These are phyloP conservation scores for Nigrograna mackinnonii DNA, from an alignment of 2,329 filamentous ascomycete species.

Conservation along the genomic window DNA sequence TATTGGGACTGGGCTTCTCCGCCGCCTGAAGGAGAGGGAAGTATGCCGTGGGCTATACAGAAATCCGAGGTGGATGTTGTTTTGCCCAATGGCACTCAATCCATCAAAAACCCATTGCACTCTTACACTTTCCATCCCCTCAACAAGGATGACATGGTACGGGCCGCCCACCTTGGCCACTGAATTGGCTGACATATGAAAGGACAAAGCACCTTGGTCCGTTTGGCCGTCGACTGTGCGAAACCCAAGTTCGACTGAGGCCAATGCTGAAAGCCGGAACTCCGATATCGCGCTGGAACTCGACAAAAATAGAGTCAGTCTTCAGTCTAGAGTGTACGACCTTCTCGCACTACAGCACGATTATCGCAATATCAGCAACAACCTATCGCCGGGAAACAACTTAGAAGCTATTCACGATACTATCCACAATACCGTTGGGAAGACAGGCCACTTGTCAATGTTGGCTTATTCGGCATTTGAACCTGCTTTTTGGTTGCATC, in stretches of 20 bases:
- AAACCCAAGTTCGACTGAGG: conserved; percentile 14
- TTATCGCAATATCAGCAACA: conserved; percentile 63
- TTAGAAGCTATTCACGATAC: conserved; percentile 33
- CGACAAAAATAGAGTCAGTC: conserved; percentile 67
- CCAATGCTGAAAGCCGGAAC: conserved; percentile 25
- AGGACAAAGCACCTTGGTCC: conserved; percentile 11
- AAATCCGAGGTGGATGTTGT: conserved; percentile 28
- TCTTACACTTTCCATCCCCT: conserved; percentile 55
- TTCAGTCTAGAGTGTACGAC: conserved; percentile 55
- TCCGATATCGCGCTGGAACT: conserved; percentile 41
- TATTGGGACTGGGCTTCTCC: conserved; percentile 52
- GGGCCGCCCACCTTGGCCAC: background rate
- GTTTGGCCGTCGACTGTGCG: conserved; percentile 48
- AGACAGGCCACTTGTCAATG: conserved; percentile 52
- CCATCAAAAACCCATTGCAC: conserved; percentile 47
- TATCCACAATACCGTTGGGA: conserved; percentile 28
- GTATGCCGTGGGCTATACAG: conserved; percentile 41
- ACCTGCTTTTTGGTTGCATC: conserved; percentile 78
- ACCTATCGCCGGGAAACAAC: conserved; percentile 57
- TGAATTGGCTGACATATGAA: background rate
- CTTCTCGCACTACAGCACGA: conserved; percentile 59
- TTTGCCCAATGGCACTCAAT: conserved; percentile 33
- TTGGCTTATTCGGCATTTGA: conserved; percentile 78
- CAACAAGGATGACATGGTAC: conserved; percentile 56
- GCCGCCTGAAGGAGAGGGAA: conserved; percentile 34